phyloP scores from a whole-genome alignment of 1,284 basidiomycete genomes.

The Heterobasidion annosum region DNA sequence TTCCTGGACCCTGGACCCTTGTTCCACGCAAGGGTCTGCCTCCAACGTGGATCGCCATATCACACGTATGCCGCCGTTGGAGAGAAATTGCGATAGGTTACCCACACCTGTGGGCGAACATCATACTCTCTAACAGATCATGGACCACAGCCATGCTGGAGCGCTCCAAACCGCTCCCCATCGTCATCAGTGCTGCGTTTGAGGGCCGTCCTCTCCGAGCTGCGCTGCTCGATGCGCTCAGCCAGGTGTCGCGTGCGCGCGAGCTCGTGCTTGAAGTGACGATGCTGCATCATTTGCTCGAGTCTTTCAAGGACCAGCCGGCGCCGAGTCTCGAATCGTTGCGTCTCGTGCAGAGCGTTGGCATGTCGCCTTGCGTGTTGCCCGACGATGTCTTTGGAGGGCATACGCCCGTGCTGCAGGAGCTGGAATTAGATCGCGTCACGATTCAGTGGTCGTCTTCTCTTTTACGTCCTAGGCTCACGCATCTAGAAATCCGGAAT shows the following conservation, averaged over 20 bases:
- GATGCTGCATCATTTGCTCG: neutral
- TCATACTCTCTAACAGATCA: neutral
- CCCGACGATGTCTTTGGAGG: neutral
- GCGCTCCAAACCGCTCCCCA: conserved; percentile 3
- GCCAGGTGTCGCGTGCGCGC: neutral
- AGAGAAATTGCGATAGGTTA: neutral
- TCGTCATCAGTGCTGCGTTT: neutral
- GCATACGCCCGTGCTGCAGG: neutral
- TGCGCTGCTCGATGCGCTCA: neutral
- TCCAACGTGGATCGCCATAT: neutral
- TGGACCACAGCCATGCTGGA: neutral
- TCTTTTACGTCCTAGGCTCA: neutral
- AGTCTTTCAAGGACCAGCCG: neutral
- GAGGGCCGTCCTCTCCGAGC: neutral
- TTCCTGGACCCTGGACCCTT: neutral
- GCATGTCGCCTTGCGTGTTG: neutral
- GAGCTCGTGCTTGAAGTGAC: neutral
- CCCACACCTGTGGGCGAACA: neutral
- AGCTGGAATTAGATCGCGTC: neutral
- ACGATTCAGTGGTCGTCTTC: neutral
- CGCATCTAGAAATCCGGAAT: neutral
- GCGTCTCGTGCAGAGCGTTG: neutral
- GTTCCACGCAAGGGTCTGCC: neutral
- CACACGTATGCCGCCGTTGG: conserved; percentile 2
- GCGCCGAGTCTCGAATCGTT: neutral